Conservation (phyloP, 306 rosid genomes). For the Sechiopsis laciniata region DNA sequence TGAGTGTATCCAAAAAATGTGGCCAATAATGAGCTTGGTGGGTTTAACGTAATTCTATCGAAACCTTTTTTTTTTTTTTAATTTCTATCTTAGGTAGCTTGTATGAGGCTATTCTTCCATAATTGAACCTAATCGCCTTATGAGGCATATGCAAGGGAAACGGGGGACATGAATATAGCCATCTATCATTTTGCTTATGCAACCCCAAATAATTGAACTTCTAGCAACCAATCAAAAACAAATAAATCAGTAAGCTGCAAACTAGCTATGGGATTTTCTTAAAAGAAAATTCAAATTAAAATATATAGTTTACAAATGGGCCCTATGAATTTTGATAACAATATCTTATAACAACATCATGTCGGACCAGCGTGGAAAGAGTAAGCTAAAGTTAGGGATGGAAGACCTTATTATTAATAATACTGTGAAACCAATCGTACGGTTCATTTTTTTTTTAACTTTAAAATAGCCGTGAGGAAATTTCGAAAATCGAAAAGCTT, state of each 20-base stretch:
- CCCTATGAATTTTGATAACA: not conserved
- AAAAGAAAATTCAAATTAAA: not conserved
- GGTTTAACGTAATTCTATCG: not conserved
- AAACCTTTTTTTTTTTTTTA: too few species aligned
- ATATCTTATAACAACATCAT: slow-evolving; percentile 7
- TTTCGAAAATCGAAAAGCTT: not conserved
- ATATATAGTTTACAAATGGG: not conserved
- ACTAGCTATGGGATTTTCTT: not conserved
- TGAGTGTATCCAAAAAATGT: not conserved
- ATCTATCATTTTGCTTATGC: slow-evolving; percentile 40
- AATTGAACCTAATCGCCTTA: slow-evolving; percentile 24
- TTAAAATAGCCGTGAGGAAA: not conserved
- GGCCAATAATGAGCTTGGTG: slow-evolving; percentile 18
- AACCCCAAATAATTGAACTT: slow-evolving; percentile 51
- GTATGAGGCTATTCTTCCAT: slow-evolving; percentile 1
- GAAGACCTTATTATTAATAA: not conserved
- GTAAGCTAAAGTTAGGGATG: slow-evolving; percentile 15
- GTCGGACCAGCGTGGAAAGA: slow-evolving; percentile 28
- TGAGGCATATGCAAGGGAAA: slow-evolving; percentile 30
- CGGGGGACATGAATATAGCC: slow-evolving; percentile 35
- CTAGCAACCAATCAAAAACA: slow-evolving; percentile 29
- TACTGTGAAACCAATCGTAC: slow-evolving; percentile 3
- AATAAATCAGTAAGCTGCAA: slow-evolving; percentile 3
- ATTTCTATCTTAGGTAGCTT: too few species aligned
- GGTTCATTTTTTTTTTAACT: not conserved